Evolutionary conservation across 1,284 basidiomycete genomes (phyloP), one percentile per base, ranked within the genome.

Genomic region (Cryptococcus deneoformans): DNA sequence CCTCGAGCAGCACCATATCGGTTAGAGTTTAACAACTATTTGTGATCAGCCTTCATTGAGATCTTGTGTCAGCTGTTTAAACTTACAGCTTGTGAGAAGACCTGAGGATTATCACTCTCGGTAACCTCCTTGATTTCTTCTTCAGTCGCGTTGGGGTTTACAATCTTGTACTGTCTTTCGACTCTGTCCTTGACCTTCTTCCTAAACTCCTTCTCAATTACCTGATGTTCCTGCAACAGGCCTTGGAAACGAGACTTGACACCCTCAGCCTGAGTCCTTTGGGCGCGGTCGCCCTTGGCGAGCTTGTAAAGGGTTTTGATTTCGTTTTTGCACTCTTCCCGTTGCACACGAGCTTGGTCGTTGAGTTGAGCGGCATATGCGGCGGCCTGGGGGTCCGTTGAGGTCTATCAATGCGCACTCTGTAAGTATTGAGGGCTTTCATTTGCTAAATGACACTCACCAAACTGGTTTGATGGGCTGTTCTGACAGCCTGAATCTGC

Each of bases 91-190:
- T 95, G 86, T 0, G 87, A 83, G 77, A 97, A 97, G 50, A 97
- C 86, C 69, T 92, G 88, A 57, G 87, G 85, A 57, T 87, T 85
- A 72, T 94, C 90, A 53, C 86, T 82, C 60, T 82, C 81, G 29
- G 90, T 84, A n/a, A 91, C 85, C 5, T 86, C 84, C 50, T 82
- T 79, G 56, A 97, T 82, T 75, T 97, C 92, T 57, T 91, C 87
- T 4, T 85, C 83, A 12, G 90, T 88, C 2, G 92, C 92, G 69
- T 93, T 86, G 6, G 92, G 92, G 80, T 96, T 95, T 57, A 94
- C 91, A 67, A 99, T 99, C 80, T 88, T 92, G 82, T 89, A 95
- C 80, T 99, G 96, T 62, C 96, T 85, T 80, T 95, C 94, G 81
- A 95, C 87, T 47, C 93, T 84, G 75, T 94, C 90, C 79, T 92